Conservation (phyloP, 495 filamentous ascomycete genomes). For the Niebla homalea region DNA sequence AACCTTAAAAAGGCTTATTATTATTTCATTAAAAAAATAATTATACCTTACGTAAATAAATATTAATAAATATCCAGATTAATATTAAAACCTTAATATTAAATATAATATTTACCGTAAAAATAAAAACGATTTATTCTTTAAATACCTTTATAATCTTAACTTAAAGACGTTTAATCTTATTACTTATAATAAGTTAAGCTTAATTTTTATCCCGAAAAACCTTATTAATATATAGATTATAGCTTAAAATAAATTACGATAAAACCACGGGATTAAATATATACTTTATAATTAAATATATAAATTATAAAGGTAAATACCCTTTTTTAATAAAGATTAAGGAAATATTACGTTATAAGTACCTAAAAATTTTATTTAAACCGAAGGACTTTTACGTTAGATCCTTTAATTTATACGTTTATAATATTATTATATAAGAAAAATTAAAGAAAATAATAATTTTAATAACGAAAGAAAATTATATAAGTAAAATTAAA, state of each 20-base stretch:
- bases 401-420: not conserved
- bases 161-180: not conserved
- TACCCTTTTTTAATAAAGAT: not conserved
- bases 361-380: not conserved
- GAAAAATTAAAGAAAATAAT: no score
- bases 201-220: no score
- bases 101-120: not conserved
- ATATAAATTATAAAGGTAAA: not conserved
- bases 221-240: no score
- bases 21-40: not conserved
- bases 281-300: no score
- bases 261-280: no score
- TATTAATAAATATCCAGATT: not conserved
- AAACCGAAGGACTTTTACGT: not conserved
- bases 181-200: not conserved
- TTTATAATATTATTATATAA: not conserved
- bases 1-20: not conserved
- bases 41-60: not conserved
- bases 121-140: not conserved
- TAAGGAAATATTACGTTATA: not conserved
- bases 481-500: not conserved
- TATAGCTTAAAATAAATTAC: no score
- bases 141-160: no score
- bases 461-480: not conserved
- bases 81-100: not conserved